phyloP scores from a whole-genome alignment of 1,284 basidiomycete genomes.

The Trametes sp. region DNA sequence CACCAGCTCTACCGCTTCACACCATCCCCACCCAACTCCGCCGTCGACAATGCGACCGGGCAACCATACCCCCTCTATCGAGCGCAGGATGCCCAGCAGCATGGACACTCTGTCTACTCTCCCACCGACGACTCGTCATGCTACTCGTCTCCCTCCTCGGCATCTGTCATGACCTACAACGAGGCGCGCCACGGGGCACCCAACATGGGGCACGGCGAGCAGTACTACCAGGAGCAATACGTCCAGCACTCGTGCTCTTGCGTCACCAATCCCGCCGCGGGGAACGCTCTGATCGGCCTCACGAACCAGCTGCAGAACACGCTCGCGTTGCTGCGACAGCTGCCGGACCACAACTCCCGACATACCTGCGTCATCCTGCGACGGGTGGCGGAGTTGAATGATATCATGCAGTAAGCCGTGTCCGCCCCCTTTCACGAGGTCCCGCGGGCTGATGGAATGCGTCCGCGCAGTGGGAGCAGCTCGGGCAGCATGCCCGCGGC shows the following conservation, averaged over 20 bases:
- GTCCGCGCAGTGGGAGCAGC: constrained; percentile 51
- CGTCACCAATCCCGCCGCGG: constrained; percentile 66
- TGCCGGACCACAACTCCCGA: constrained; percentile 60
- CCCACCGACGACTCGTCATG: constrained; percentile 35
- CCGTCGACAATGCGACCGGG: constrained; percentile 26
- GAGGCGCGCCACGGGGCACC: constrained; percentile 34
- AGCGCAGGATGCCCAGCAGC: constrained; percentile 32
- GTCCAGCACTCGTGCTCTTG: constrained; percentile 62
- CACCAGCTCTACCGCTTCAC: constrained; percentile 43
- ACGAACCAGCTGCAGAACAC: constrained; percentile 70
- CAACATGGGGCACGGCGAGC: constrained; percentile 32
- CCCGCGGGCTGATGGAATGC: constrained; percentile 19
- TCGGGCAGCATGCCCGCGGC: constrained; percentile 47
- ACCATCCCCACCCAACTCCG: constrained; percentile 38
- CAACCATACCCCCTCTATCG: constrained; percentile 28
- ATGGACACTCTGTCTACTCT: constrained; percentile 33
- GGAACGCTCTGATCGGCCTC: constrained; percentile 63
- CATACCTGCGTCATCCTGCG: constrained; percentile 63
- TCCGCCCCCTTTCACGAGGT: constrained; percentile 20
- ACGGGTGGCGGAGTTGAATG: constrained; percentile 67
- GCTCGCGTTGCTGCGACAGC: constrained; percentile 63
- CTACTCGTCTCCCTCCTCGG: constrained; percentile 41
- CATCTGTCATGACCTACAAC: constrained; percentile 44
- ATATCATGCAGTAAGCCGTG: constrained; percentile 64
- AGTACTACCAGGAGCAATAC: constrained; percentile 39